These are phyloP conservation scores for Hapsidospora chrysogenum DNA, from an alignment of 495 filamentous ascomycete species.

Conservation along the genomic window DNA sequence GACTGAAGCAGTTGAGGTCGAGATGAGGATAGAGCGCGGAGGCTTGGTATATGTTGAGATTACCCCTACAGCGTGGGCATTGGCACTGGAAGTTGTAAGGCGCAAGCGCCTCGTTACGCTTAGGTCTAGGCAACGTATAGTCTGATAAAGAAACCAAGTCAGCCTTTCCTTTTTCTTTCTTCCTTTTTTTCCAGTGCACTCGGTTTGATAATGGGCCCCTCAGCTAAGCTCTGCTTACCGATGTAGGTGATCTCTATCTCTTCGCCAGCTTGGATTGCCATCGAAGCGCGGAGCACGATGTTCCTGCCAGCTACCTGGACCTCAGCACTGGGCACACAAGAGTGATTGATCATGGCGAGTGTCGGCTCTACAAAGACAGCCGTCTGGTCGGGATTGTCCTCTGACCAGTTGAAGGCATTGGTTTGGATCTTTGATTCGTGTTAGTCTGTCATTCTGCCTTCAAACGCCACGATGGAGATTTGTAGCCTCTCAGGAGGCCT, in stretches of 20 bases:
- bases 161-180: not conserved
- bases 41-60: constrained; percentile 28
- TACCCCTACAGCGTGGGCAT: constrained; percentile 21
- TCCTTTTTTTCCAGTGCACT: not conserved
- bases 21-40: constrained; percentile 16
- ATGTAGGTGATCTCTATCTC: constrained; percentile 35
- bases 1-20: constrained; percentile 18
- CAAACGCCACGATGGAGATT: too few relatives aligned
- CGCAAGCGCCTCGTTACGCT: constrained; percentile 15
- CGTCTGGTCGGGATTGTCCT: constrained; percentile 17
- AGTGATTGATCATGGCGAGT: constrained; percentile 35
- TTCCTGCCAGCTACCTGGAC: constrained; percentile 26
- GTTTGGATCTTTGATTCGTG: constrained; percentile 32
- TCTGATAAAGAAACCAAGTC: constrained; percentile 10
- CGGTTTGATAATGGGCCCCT: not conserved
- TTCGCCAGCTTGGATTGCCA: constrained; percentile 23
- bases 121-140: constrained; percentile 11
- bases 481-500: too few relatives aligned
- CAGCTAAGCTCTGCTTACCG: constrained; percentile 12
- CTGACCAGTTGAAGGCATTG: constrained; percentile 27
- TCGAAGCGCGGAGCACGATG: constrained; percentile 20
- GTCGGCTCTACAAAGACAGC: constrained; percentile 26
- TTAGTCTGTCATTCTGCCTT: too few relatives aligned
- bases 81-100: constrained; percentile 25
- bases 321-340: constrained; percentile 32